Evolutionary conservation across 1,284 basidiomycete species (phyloP).

Genomic region (Polyporus tsugae): DNA sequence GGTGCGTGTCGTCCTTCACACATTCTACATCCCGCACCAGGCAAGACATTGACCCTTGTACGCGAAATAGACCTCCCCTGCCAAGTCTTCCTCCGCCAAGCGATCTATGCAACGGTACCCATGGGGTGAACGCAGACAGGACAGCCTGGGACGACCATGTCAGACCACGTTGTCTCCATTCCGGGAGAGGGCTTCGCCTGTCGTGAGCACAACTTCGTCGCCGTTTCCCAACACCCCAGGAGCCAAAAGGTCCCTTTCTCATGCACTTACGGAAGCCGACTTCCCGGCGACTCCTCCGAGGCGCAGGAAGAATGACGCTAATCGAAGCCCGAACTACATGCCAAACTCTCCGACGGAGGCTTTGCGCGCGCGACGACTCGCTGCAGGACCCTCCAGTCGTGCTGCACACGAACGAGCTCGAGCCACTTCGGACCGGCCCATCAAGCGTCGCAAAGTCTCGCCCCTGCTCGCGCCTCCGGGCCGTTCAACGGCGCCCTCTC

Average conservation of each 20-base stretch:
- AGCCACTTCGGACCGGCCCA: conserved; percentile 19
- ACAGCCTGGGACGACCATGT: background rate
- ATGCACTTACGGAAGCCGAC: background rate
- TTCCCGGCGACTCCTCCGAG: background rate
- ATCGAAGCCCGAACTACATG: conserved; percentile 9
- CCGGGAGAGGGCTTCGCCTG: background rate
- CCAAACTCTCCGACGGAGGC: conserved; percentile 28
- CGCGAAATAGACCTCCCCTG: conserved; percentile 13
- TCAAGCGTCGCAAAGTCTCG: conserved; percentile 22
- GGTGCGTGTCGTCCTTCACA: conserved; percentile 14
- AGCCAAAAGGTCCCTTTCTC: background rate
- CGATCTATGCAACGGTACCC: background rate
- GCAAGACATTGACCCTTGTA: background rate
- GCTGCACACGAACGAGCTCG: conserved; percentile 22
- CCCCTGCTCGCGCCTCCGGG: background rate
- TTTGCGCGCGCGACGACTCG: conserved; percentile 15
- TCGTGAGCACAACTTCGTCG: background rate
- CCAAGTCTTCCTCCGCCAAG: conserved; percentile 4
- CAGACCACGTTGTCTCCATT: background rate
- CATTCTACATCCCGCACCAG: no score
- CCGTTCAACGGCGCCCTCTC: background rate
- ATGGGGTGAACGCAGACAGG: background rate
- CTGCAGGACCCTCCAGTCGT: conserved; percentile 16
- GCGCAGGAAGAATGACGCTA: background rate
- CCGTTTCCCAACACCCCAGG: background rate